A percentile compares a stretch with the other conserved stretches of the same genome.
phyloP scores from a whole-genome alignment of 1,284 basidiomycete species.

The Boletus hoseneyae region DNA sequence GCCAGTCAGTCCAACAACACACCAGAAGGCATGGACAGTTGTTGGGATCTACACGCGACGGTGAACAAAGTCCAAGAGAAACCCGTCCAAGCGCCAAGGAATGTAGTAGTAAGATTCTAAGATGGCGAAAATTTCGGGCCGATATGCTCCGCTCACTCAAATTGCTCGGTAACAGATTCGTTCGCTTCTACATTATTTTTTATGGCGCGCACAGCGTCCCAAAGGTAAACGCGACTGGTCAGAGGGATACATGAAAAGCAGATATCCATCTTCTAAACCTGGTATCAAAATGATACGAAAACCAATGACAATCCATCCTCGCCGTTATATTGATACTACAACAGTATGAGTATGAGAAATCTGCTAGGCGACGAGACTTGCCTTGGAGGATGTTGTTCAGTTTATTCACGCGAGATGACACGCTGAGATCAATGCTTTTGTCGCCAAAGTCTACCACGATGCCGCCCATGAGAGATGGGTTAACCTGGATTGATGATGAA shows the following conservation, averaged over 20 bases:
- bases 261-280: slow-evolving; percentile 13
- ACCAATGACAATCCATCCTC: neutral
- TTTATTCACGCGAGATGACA: slow-evolving; percentile 90
- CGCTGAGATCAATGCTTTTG: slow-evolving; percentile 95
- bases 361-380: slow-evolving; percentile 34
- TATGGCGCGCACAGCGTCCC: neutral
- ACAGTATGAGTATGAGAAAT: slow-evolving; percentile 8
- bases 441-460: slow-evolving; percentile 97
- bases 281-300: slow-evolving; percentile 4
- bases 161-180: neutral
- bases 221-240: slow-evolving; percentile 1
- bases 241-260: slow-evolving; percentile 1
- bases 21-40: slow-evolving; percentile 20
- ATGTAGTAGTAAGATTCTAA: neutral
- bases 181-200: neutral
- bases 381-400: slow-evolving; percentile 87
- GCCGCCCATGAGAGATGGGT: slow-evolving; percentile 84
- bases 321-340: slow-evolving; percentile 37
- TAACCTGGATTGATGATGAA: slow-evolving; percentile 56
- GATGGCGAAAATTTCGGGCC: neutral
- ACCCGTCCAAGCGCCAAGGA: no score
- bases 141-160: neutral
- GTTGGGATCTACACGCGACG: neutral
- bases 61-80: no score
- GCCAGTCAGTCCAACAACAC: neutral